Percentiles rank a stretch among this genome's conserved stretches.
phyloP scores from a whole-genome alignment of 306 rosid species.

The Biancaea sappan region DNA sequence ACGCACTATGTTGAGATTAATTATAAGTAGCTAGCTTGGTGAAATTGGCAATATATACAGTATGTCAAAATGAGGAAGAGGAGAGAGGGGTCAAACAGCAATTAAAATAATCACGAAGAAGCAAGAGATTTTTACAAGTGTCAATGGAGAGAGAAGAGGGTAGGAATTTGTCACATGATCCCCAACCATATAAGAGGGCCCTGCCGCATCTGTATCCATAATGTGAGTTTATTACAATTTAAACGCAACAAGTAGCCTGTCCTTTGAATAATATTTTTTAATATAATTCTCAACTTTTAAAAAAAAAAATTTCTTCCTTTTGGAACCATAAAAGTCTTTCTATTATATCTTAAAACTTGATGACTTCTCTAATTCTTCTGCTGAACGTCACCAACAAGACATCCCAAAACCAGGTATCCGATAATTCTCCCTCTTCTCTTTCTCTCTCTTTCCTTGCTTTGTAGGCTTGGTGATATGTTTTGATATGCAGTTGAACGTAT shows the following conservation, averaged over 20 bases:
- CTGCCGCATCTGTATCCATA: conserved; percentile 58
- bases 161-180: conserved; percentile 62
- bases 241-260: conserved; percentile 23
- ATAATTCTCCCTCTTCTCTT: not conserved
- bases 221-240: conserved; percentile 50
- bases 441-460: not conserved
- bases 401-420: conserved; percentile 28
- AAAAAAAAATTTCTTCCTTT: not conserved
- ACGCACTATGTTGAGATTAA: not conserved
- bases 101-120: conserved; percentile 46
- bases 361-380: not conserved
- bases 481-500: conserved; percentile 30
- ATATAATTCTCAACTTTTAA: not conserved
- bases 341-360: conserved; percentile 6
- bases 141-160: conserved; percentile 20
- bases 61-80: not conserved
- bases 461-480: conserved; percentile 8
- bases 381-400: conserved; percentile 24
- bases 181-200: conserved; percentile 54
- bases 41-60: not conserved
- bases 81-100: conserved; percentile 37
- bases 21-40: not conserved
- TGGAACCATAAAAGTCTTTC: conserved; percentile 4
- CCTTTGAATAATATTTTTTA: not conserved
- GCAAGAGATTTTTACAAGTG: conserved; percentile 32